A percentile compares a stretch with the other conserved stretches of the same genome.
These are phyloP conservation scores for Aspergillus cejpii DNA, from an alignment of 2,329 filamentous ascomycete species.

Conservation along the genomic window DNA sequence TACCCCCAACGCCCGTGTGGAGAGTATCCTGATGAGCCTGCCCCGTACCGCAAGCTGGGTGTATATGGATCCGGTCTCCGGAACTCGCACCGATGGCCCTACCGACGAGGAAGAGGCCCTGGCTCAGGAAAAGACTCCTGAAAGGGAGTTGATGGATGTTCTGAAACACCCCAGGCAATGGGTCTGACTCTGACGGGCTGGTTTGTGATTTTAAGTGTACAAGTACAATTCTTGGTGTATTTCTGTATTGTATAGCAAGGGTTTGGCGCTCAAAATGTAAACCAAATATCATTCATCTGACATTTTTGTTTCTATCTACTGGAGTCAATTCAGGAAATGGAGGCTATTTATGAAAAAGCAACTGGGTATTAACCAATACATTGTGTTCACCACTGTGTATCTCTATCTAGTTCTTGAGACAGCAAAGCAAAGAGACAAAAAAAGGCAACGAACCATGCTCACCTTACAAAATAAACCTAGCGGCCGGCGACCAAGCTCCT, in stretches of 20 bases:
- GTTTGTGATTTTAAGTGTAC: not conserved
- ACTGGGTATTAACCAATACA: not conserved
- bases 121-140: conserved; percentile 40
- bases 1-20: conserved; percentile 81
- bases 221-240: not conserved
- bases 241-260: not conserved
- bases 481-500: conserved; percentile 37
- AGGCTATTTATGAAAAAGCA: not conserved
- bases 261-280: not conserved
- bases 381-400: not conserved
- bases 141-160: conserved; percentile 73
- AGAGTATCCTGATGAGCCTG: conserved; percentile 96
- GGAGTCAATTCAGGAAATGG: not conserved
- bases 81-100: conserved; percentile 41
- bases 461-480: conserved; percentile 11
- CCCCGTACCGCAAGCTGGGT: conserved; percentile 89
- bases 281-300: not conserved
- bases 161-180: conserved; percentile 57
- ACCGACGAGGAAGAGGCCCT: conserved; percentile 37
- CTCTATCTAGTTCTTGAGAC: not conserved
- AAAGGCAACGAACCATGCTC: not conserved
- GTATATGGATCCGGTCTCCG: conserved; percentile 70
- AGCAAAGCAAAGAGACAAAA: not conserved
- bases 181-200: conserved; percentile 44
- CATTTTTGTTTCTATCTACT: not conserved